phyloP scores from a whole-genome alignment of 2,329 filamentous ascomycete genomes.

The Cladosporium sp. region DNA sequence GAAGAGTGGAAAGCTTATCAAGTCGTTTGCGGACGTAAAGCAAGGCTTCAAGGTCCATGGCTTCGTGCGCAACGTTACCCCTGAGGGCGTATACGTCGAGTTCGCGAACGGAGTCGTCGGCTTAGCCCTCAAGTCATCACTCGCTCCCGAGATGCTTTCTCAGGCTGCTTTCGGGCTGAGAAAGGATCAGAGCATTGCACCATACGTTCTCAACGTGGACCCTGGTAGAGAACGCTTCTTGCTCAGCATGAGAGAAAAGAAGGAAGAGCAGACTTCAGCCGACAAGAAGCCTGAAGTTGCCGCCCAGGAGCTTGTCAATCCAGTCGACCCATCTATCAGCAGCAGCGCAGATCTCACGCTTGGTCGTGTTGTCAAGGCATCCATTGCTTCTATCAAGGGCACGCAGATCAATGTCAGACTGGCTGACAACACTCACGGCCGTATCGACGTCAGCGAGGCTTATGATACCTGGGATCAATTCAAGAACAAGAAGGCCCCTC shows the following conservation, averaged over 20 bases:
- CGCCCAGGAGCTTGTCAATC: slow-evolving; percentile 45
- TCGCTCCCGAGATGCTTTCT: slow-evolving; percentile 65
- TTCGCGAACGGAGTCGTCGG: slow-evolving; percentile 76
- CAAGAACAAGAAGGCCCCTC: slow-evolving; percentile 71
- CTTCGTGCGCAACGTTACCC: slow-evolving; percentile 80
- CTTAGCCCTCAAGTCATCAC: slow-evolving; percentile 72
- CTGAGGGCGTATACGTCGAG: slow-evolving; percentile 80
- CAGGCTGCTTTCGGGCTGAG: slow-evolving; percentile 74
- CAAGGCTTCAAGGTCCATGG: slow-evolving; percentile 67
- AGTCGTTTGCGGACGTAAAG: slow-evolving; percentile 65
- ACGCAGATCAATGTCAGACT: slow-evolving; percentile 91
- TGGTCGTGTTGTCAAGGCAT: slow-evolving; percentile 71
- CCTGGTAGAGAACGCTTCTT: slow-evolving; percentile 65
- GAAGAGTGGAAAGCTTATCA: slow-evolving; percentile 68
- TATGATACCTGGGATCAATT: slow-evolving; percentile 90
- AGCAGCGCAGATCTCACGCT: slow-evolving; percentile 69
- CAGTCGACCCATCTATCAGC: slow-evolving; percentile 61
- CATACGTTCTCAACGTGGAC: slow-evolving; percentile 70
- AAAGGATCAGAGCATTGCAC: slow-evolving; percentile 69
- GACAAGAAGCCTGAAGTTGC: slow-evolving; percentile 29
- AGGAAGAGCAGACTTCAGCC: slow-evolving; percentile 36
- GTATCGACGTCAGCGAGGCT: slow-evolving; percentile 84
- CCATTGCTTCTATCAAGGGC: slow-evolving; percentile 77
- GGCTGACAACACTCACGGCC: slow-evolving; percentile 84
- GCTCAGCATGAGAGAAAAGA: slow-evolving; percentile 53